phyloP scores from a whole-genome alignment of 306 rosid species.

The Quercus mongolica region DNA sequence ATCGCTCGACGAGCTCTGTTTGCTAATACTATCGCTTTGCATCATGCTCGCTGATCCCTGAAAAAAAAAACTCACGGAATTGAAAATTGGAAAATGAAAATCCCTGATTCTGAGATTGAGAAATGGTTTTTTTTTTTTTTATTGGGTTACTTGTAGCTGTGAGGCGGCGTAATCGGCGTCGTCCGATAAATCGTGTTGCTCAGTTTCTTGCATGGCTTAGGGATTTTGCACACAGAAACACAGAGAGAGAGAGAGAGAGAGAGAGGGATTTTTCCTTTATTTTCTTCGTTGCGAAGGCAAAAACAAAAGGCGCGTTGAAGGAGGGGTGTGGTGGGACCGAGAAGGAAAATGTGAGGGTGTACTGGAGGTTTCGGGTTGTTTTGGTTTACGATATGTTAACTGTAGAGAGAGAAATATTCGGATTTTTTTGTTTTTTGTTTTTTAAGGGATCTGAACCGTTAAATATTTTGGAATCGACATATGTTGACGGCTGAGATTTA shows the following conservation, averaged over 20 bases:
- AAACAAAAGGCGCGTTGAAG: constrained; percentile 8
- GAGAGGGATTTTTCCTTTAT: constrained; percentile 21
- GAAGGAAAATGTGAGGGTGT: not conserved
- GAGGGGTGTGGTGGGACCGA: not conserved
- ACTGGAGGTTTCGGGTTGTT: not conserved
- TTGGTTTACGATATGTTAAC: not conserved
- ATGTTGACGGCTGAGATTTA: not conserved
- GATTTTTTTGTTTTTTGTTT: not conserved
- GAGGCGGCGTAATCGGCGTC: constrained; percentile 97
- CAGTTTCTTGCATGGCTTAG: constrained; percentile 70
- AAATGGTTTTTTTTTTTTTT: not conserved
- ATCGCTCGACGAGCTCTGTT: constrained; percentile 65
- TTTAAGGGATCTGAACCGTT: not conserved
- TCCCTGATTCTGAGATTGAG: constrained; percentile 30
- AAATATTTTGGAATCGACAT: not conserved
- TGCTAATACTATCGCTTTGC: constrained; percentile 51
- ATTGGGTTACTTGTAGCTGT: constrained; percentile 61
- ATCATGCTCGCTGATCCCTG: constrained; percentile 70
- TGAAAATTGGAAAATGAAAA: not conserved
- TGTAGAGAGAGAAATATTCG: too few relatives aligned
- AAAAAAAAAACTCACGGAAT: not conserved
- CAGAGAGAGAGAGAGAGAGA: not conserved
- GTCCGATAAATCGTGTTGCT: constrained; percentile 87
- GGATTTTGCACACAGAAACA: constrained; percentile 14
- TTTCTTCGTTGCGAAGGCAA: constrained; percentile 32